Evolutionary conservation across 768 basidiomycete genomes (phyloP).

Genomic region (Hortiboletus flavorubellus): DNA sequence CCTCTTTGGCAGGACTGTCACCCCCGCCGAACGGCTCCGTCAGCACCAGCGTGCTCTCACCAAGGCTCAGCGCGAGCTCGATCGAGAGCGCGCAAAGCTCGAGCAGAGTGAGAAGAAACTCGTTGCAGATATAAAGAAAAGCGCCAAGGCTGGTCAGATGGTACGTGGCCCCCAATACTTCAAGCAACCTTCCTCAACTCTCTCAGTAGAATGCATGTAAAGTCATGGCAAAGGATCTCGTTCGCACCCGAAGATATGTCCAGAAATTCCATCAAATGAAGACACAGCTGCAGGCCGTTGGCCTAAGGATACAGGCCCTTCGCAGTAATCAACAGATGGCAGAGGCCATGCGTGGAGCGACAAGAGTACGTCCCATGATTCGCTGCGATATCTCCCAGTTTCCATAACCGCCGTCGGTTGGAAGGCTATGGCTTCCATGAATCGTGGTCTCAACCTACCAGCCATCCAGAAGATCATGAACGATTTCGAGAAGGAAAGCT

Average conservation of each 20-base stretch:
- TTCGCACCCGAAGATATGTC: constrained; percentile 90
- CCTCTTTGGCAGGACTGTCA: constrained; percentile 90
- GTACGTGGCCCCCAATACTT: constrained; percentile 40
- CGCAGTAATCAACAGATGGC: constrained; percentile 99
- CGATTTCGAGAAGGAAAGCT: constrained; percentile 96
- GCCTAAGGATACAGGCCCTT: constrained; percentile 91
- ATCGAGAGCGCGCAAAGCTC: constrained; percentile 90
- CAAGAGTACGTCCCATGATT: constrained; percentile 61
- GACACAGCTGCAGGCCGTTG: constrained; percentile 95
- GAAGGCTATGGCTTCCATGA: constrained; percentile 98
- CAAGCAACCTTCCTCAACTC: constrained; percentile 15
- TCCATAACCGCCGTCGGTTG: constrained; percentile 1
- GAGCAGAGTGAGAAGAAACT: constrained; percentile 98
- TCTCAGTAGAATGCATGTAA: constrained; percentile 87
- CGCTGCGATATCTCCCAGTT: neutral
- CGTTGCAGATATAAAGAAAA: constrained; percentile 92
- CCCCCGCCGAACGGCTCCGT: constrained; percentile 93
- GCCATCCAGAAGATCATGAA: constrained; percentile 95
- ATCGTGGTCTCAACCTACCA: constrained; percentile 91
- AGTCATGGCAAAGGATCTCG: constrained; percentile 98
- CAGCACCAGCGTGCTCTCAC: constrained; percentile 95
- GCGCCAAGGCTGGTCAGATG: constrained; percentile 93
- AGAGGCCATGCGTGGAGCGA: constrained; percentile 97
- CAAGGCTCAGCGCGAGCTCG: constrained; percentile 97
- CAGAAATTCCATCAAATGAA: constrained; percentile 99